A percentile compares a stretch with the other conserved stretches of the same genome.
phyloP scores from a whole-genome alignment of 441 rosid species.

The Aquilaria agallochum region DNA sequence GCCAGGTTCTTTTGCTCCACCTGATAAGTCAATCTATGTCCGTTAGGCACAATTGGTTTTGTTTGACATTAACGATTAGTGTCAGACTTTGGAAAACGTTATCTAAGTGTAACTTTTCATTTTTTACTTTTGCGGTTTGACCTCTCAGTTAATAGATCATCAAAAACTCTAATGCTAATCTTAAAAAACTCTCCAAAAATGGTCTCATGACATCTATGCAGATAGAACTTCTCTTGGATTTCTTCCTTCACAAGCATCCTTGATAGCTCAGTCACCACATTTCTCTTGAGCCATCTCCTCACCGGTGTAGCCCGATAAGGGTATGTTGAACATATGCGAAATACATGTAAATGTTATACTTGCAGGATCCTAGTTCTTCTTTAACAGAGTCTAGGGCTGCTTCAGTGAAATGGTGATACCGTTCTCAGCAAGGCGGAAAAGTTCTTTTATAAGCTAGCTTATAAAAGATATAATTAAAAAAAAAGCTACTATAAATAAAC shows the following conservation, averaged over 20 bases:
- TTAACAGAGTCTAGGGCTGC: constrained; percentile 59
- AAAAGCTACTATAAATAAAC: too few relatives aligned
- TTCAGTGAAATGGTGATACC: constrained; percentile 76
- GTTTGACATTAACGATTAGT: too few relatives aligned
- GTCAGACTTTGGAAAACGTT: too few relatives aligned
- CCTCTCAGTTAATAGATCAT: too few relatives aligned
- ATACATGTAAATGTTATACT: constrained; percentile 13
- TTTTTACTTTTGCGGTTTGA: too few relatives aligned
- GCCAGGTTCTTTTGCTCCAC: constrained; percentile 35
- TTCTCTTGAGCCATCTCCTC: constrained; percentile 79
- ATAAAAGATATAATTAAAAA: too few relatives aligned
- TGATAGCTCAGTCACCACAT: constrained; percentile 67
- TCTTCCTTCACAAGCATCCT: constrained; percentile 56
- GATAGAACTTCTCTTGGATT: constrained; percentile 43
- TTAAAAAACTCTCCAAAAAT: too few relatives aligned
- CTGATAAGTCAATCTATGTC: constrained; percentile 35
- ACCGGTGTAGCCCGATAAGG: constrained; percentile 57
- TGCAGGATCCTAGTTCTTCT: constrained; percentile 71
- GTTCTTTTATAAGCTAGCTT: too few relatives aligned
- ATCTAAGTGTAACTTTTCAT: too few relatives aligned
- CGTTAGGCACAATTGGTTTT: constrained; percentile 15
- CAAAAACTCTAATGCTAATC: too few relatives aligned
- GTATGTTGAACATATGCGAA: too few relatives aligned
- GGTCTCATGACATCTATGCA: constrained; percentile 33
- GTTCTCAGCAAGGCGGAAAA: constrained; percentile 56